These are phyloP conservation scores for Sapria himalayana DNA, from an alignment of 345 rosid genomes.

Conservation along the genomic window DNA sequence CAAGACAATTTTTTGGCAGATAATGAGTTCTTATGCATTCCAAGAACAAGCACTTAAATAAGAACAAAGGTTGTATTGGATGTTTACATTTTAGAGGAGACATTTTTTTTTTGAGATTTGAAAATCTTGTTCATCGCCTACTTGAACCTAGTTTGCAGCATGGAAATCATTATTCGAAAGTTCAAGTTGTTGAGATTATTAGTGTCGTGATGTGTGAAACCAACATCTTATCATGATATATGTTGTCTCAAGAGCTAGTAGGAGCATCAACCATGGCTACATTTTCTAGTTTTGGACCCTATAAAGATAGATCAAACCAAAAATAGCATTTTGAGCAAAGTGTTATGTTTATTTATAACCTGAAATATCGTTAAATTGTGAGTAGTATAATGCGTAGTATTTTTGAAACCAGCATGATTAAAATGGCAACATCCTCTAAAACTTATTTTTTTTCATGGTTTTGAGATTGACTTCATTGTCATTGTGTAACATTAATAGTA, in stretches of 20 bases:
- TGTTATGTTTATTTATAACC: background rate
- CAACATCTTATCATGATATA: background rate
- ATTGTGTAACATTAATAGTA: background rate
- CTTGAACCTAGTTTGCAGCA: background rate
- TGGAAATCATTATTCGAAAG: background rate
- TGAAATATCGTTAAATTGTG: background rate
- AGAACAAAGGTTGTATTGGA: background rate
- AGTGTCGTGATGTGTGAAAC: background rate
- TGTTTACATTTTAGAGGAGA: background rate
- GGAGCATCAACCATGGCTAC: background rate
- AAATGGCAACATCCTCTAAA: background rate
- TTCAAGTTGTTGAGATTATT: background rate
- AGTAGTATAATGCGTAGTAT: background rate
- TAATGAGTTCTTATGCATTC: background rate
- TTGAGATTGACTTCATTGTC: background rate
- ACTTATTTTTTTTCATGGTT: background rate
- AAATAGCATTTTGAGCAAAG: background rate
- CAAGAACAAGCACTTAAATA: background rate
- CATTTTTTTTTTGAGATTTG: constrained; percentile 1
- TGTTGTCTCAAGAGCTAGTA: background rate
- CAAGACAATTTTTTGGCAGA: background rate
- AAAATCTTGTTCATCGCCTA: background rate
- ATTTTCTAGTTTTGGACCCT: background rate
- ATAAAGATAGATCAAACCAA: background rate
- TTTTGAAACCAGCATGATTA: background rate